These are phyloP conservation scores for Astrocystis sublimbata DNA, from an alignment of 495 filamentous ascomycete species.

Conservation along the genomic window DNA sequence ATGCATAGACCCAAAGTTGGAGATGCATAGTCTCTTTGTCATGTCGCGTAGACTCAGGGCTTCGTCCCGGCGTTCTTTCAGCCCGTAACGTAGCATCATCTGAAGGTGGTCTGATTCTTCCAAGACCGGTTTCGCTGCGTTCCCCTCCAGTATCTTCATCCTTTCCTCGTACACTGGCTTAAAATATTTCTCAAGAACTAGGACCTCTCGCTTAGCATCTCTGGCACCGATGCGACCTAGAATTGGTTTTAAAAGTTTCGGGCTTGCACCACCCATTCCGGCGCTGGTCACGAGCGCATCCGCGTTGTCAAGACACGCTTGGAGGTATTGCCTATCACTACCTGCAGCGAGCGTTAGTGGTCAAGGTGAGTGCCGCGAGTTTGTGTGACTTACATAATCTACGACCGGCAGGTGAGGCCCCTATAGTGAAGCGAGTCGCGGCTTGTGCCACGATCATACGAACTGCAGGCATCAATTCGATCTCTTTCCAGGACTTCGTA, in stretches of 20 bases:
- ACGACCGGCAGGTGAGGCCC: slow-evolving; percentile 18
- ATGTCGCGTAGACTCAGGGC: slow-evolving; percentile 33
- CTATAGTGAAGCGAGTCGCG: slow-evolving; percentile 43
- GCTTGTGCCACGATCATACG: slow-evolving; percentile 35
- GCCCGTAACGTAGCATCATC: slow-evolving; percentile 38
- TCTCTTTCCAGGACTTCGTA: slow-evolving; percentile 15
- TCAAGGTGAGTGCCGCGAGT: not conserved
- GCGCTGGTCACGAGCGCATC: slow-evolving; percentile 32
- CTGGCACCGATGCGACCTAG: slow-evolving; percentile 26
- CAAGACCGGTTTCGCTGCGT: slow-evolving; percentile 19
- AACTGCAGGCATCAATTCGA: slow-evolving; percentile 34
- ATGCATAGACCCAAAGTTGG: slow-evolving; percentile 36
- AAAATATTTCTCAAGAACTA: slow-evolving; percentile 27
- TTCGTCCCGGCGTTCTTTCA: slow-evolving; percentile 35
- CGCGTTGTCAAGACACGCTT: slow-evolving; percentile 19
- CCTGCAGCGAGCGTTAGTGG: slow-evolving; percentile 18
- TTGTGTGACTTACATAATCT: slow-evolving; percentile 5
- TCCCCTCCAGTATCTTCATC: slow-evolving; percentile 23
- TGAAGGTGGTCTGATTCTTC: slow-evolving; percentile 39
- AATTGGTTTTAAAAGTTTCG: slow-evolving; percentile 31
- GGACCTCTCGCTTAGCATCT: slow-evolving; percentile 7
- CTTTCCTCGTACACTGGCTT: slow-evolving; percentile 21
- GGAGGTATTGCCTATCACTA: slow-evolving; percentile 31
- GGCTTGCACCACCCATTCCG: slow-evolving; percentile 27
- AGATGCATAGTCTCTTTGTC: slow-evolving; percentile 24